These are phyloP conservation scores for Penicilliopsis zonata DNA, from an alignment of 495 filamentous ascomycete genomes.

Conservation along the genomic window DNA sequence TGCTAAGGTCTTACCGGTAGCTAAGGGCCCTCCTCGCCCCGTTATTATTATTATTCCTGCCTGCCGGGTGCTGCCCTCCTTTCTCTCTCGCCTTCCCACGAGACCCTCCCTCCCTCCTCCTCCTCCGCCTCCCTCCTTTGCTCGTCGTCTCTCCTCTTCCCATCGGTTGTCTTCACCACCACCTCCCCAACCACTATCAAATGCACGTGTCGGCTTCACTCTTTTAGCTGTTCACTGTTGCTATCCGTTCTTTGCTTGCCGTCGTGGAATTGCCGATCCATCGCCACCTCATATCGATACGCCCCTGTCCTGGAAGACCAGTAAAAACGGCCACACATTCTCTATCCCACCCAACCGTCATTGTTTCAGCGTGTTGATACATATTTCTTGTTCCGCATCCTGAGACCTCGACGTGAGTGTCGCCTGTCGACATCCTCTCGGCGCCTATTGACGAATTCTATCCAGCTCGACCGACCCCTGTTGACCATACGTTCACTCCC, in stretches of 20 bases:
- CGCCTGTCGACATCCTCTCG: background rate
- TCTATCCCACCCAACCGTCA: constrained; percentile 1
- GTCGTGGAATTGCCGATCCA: constrained; percentile 5
- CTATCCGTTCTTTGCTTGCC: constrained; percentile 38
- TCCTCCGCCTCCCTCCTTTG: constrained; percentile 23
- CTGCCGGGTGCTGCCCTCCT: constrained; percentile 8
- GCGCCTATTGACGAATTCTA: background rate
- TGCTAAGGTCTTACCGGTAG: background rate
- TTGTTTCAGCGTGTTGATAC: no score
- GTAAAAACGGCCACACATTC: constrained; percentile 1
- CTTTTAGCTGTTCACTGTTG: constrained; percentile 57
- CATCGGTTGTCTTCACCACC: constrained; percentile 14
- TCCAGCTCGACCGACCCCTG: constrained; percentile 1
- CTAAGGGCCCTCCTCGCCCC: no score
- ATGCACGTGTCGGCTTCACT: constrained; percentile 71
- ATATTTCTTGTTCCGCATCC: background rate
- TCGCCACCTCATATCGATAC: no score
- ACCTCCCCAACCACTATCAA: constrained; percentile 14
- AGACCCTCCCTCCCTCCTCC: constrained; percentile 9
- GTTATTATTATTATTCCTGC: constrained; percentile 5
- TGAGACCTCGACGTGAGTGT: background rate
- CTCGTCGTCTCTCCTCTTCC: constrained; percentile 38
- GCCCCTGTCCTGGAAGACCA: background rate
- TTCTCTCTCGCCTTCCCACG: constrained; percentile 13
- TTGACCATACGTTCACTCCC: constrained; percentile 1